Conservation (phyloP, 2,329 filamentous ascomycete genomes). For the Colletotrichum acutatum region DNA sequence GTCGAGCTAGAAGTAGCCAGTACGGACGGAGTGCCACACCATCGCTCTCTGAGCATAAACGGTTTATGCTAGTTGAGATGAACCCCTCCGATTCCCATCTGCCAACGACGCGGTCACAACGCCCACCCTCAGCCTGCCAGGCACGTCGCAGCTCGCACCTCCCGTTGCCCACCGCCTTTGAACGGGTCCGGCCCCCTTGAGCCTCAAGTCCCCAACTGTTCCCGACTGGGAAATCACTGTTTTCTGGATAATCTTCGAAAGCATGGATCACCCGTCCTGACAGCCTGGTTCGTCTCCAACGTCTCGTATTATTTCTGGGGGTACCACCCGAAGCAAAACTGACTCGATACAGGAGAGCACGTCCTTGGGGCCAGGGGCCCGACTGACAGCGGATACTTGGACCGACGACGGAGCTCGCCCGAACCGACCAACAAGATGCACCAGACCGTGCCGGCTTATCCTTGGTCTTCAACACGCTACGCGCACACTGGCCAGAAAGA, state of each 20-base stretch:
- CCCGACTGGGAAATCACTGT: conserved; percentile 24
- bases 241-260: conserved; percentile 27
- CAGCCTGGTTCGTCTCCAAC: conserved; percentile 28
- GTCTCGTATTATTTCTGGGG: conserved; percentile 30
- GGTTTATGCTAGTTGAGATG: conserved; percentile 22
- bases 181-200: conserved; percentile 25
- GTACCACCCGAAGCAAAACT: conserved; percentile 27
- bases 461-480: not conserved
- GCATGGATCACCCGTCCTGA: conserved; percentile 30
- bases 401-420: conserved; percentile 33
- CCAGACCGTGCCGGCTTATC: conserved; percentile 20
- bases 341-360: conserved; percentile 34
- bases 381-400: conserved; percentile 34
- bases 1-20: not conserved
- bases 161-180: not conserved
- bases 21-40: not conserved
- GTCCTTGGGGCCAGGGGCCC: conserved; percentile 18
- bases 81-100: conserved; percentile 6
- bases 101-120: conserved; percentile 9
- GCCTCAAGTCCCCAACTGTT: conserved; percentile 26
- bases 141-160: conserved; percentile 22
- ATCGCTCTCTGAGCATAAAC: conserved; percentile 12
- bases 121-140: conserved; percentile 4
- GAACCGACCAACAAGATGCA: conserved; percentile 31
- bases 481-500: not conserved